Evolutionary conservation across 2,329 filamentous ascomycete species (phyloP).

Genomic region (Talaromyces sp.): DNA sequence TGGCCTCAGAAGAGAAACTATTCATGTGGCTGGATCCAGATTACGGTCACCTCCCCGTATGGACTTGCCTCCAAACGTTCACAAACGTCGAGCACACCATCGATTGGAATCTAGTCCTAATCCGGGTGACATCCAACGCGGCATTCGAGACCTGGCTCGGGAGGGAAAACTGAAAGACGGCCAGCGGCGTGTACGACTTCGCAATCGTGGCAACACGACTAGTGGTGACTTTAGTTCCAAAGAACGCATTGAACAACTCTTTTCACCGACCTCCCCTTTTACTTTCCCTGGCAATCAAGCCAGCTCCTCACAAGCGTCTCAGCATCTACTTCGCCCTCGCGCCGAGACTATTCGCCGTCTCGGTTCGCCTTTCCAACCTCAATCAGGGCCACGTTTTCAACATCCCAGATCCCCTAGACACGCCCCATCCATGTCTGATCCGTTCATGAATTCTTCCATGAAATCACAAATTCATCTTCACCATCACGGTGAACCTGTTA

Average conservation of each 20-base stretch:
- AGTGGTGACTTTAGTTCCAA: slow-evolving; percentile 49
- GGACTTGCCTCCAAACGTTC: slow-evolving; percentile 49
- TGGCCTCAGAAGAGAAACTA: slow-evolving; percentile 37
- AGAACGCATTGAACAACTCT: slow-evolving; percentile 50
- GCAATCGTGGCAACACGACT: slow-evolving; percentile 58
- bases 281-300: slow-evolving; percentile 26
- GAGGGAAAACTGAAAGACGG: slow-evolving; percentile 41
- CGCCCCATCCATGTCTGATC: slow-evolving; percentile 41
- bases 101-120: slow-evolving; percentile 48
- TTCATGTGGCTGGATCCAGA: slow-evolving; percentile 41
- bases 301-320: slow-evolving; percentile 31
- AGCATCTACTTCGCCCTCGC: slow-evolving; percentile 30
- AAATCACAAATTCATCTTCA: slow-evolving; percentile 17
- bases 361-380: slow-evolving; percentile 45
- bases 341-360: slow-evolving; percentile 42
- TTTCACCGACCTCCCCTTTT: slow-evolving; percentile 32
- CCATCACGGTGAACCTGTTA: slow-evolving; percentile 17
- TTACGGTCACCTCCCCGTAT: slow-evolving; percentile 52
- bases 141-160: slow-evolving; percentile 33
- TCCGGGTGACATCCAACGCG: slow-evolving; percentile 29
- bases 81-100: slow-evolving; percentile 55
- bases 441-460: slow-evolving; percentile 31
- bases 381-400: slow-evolving; percentile 31
- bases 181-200: slow-evolving; percentile 54
- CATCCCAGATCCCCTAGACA: slow-evolving; percentile 32